phyloP scores from a whole-genome alignment of 768 basidiomycete genomes.

The Amanita polypyramis region DNA sequence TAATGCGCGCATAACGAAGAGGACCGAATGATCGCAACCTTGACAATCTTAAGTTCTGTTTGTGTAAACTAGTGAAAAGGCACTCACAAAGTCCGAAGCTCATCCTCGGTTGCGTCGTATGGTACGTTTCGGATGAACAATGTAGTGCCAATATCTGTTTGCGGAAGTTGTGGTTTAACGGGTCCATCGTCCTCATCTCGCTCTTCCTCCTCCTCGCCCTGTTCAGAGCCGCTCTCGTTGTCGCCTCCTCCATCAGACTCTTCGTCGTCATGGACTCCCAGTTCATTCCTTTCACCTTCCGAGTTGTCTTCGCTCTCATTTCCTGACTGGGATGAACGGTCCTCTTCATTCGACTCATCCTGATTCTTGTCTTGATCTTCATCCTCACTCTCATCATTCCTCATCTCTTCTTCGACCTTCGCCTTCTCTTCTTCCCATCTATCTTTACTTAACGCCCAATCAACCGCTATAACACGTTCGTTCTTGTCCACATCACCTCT shows the following conservation, averaged over 20 bases:
- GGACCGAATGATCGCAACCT: slow-evolving; percentile 92
- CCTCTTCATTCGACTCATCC: slow-evolving; percentile 12
- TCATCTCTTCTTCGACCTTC: slow-evolving; percentile 28
- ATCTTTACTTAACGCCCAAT: slow-evolving; percentile 94
- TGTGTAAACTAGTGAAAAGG: not conserved
- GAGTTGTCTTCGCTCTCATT: slow-evolving; percentile 16
- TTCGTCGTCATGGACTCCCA: slow-evolving; percentile 33
- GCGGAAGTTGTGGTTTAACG: slow-evolving; percentile 61
- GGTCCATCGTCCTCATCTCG: slow-evolving; percentile 31
- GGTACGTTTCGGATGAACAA: slow-evolving; percentile 92
- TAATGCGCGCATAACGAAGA: slow-evolving; percentile 86
- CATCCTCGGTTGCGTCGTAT: slow-evolving; percentile 88
- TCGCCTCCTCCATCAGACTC: slow-evolving; percentile 25
- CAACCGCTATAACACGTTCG: slow-evolving; percentile 77
- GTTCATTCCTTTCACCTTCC: slow-evolving; percentile 25
- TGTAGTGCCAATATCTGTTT: slow-evolving; percentile 82
- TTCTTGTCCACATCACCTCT: slow-evolving; percentile 22
- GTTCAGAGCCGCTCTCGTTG: slow-evolving; percentile 30
- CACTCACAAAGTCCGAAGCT: slow-evolving; percentile 72
- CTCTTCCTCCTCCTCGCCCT: slow-evolving; percentile 17
- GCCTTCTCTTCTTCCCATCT: slow-evolving; percentile 79
- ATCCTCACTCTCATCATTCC: slow-evolving; percentile 7
- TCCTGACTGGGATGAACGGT: slow-evolving; percentile 8
- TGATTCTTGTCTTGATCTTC: too few relatives aligned
- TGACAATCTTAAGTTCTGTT: slow-evolving; percentile 2